Conservation (phyloP, 345 rosid genomes). For the Eucalyptus coolabah region DNA sequence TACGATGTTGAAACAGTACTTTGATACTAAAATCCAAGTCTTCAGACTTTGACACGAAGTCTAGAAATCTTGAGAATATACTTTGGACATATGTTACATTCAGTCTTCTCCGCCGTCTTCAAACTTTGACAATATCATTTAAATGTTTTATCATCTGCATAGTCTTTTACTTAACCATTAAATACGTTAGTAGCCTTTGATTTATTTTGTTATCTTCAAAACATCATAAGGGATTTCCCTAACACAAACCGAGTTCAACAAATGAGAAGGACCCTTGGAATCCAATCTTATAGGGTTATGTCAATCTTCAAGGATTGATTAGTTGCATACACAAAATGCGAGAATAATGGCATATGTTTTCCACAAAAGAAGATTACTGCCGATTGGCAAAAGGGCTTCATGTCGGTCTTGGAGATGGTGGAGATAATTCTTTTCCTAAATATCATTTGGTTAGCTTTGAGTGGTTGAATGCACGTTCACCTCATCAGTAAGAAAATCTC, state of each 20-base stretch:
- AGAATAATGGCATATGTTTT: neutral
- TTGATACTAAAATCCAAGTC: too few species aligned
- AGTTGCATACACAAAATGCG: neutral
- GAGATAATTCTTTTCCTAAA: neutral
- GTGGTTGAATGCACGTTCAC: neutral
- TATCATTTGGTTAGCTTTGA: neutral
- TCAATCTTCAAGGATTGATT: neutral
- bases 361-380: neutral
- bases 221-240: too few species aligned
- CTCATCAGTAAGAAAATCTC: neutral
- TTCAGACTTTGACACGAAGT: too few species aligned
- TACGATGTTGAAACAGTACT: too few species aligned
- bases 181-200: too few species aligned
- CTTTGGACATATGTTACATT: too few species aligned
- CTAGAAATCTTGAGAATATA: too few species aligned
- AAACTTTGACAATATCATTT: too few species aligned
- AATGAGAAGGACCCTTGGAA: neutral
- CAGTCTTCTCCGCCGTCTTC: too few species aligned
- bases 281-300: neutral
- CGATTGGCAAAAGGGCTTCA: neutral
- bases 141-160: too few species aligned
- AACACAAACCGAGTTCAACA: neutral
- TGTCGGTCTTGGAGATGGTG: neutral
- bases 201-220: too few species aligned
- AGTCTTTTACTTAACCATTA: too few species aligned